phyloP scores from a whole-genome alignment of 208 protist genomes.

The Paratrypanosoma confusum region DNA sequence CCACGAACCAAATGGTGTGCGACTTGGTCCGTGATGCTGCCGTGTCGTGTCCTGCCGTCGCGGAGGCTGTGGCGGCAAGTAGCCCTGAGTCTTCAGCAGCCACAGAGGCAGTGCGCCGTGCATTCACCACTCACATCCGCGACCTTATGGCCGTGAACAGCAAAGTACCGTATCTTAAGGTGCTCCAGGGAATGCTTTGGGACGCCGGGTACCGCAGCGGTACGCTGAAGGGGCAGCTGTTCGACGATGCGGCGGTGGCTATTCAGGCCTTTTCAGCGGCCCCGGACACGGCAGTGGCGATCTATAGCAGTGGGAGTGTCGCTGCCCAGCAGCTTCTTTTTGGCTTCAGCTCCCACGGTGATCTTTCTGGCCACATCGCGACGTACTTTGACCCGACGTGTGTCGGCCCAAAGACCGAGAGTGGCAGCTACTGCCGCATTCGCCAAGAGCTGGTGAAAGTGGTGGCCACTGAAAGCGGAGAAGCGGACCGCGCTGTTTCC shows the following conservation, averaged over 20 bases:
- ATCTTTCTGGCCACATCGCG: slow-evolving; percentile 52
- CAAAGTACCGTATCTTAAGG: slow-evolving; percentile 37
- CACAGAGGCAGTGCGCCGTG: slow-evolving; percentile 5
- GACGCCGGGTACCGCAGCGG: slow-evolving; percentile 15
- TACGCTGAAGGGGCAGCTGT: slow-evolving; percentile 21
- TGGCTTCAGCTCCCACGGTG: slow-evolving; percentile 36
- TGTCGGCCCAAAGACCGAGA: slow-evolving; percentile 50
- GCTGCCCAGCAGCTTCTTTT: slow-evolving; percentile 71
- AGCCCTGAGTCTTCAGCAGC: slow-evolving; percentile 2
- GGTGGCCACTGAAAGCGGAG: slow-evolving; percentile 4
- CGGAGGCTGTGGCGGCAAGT: slow-evolving; percentile 6
- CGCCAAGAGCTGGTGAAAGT: slow-evolving; percentile 13
- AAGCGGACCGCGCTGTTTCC: slow-evolving; percentile 9
- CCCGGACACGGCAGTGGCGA: slow-evolving; percentile 24
- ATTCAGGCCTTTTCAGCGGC: slow-evolving; percentile 8
- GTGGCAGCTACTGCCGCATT: slow-evolving; percentile 57
- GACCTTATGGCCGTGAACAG: slow-evolving; percentile 9
- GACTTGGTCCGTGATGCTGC: slow-evolving; percentile 7
- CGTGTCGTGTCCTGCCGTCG: slow-evolving; percentile 1
- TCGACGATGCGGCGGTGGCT: slow-evolving; percentile 26
- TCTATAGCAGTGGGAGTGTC: slow-evolving; percentile 72
- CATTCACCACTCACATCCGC: slow-evolving; percentile 18
- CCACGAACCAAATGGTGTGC: slow-evolving; percentile 10
- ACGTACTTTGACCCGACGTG: slow-evolving; percentile 71
- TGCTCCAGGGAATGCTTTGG: slow-evolving; percentile 66